Conservation (phyloP, 805 yeast genomes). For the Saccharomyces mikatae region DNA sequence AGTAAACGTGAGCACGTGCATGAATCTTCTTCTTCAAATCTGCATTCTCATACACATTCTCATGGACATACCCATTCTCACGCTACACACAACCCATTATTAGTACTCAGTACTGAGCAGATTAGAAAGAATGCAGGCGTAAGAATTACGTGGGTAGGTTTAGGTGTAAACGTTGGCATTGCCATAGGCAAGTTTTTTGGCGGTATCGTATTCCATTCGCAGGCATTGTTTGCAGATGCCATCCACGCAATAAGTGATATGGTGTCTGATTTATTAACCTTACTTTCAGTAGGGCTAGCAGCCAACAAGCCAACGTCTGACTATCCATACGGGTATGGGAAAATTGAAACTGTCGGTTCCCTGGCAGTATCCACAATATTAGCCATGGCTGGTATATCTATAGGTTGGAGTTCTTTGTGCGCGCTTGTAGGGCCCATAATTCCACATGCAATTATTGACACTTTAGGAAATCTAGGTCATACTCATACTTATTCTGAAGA, state of each 20-base stretch:
- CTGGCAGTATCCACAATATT: conserved; percentile 76
- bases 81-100: conserved; percentile 22
- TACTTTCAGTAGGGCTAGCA: conserved; percentile 79
- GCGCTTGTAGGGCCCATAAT: conserved; percentile 58
- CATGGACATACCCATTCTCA: conserved; percentile 18
- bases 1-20: conserved; percentile 15
- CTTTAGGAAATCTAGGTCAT: conserved; percentile 31
- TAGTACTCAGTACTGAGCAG: conserved; percentile 36
- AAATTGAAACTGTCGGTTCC: conserved; percentile 86
- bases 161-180: conserved; percentile 71
- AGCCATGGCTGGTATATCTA: conserved; percentile 78
- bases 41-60: conserved; percentile 9
- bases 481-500: conserved; percentile 31
- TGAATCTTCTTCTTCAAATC: background rate
- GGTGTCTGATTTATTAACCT: conserved; percentile 80
- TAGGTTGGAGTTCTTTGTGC: conserved; percentile 76
- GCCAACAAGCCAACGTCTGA: conserved; percentile 45
- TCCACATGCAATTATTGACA: conserved; percentile 53
- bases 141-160: conserved; percentile 83
- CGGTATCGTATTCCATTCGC: conserved; percentile 87
- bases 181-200: conserved; percentile 80
- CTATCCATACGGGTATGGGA: conserved; percentile 88
- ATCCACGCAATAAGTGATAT: conserved; percentile 87
- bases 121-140: conserved; percentile 69
- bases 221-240: conserved; percentile 88